These are phyloP conservation scores for Didymella pinodella DNA, from an alignment of 2,329 filamentous ascomycete genomes.

Conservation along the genomic window DNA sequence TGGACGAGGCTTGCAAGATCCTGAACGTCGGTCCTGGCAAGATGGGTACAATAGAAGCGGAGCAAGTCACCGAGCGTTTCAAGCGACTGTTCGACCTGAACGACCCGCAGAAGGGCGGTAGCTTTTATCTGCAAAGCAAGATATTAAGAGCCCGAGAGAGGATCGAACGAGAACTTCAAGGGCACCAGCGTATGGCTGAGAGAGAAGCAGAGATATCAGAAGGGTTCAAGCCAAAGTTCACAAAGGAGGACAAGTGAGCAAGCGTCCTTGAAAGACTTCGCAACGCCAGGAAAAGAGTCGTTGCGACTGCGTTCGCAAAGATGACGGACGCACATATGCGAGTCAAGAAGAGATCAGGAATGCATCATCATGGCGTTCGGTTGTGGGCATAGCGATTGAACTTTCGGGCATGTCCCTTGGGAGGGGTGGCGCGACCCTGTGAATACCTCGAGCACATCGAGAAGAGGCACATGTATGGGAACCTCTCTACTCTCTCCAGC, in stretches of 20 bases:
- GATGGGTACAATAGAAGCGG: constrained; percentile 77
- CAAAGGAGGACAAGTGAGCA: constrained; percentile 69
- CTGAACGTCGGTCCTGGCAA: constrained; percentile 92
- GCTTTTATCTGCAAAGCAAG: constrained; percentile 98
- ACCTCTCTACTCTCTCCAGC: constrained; percentile 30
- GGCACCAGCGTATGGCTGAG: constrained; percentile 73
- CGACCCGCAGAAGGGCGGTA: constrained; percentile 93
- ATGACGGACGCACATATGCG: neutral
- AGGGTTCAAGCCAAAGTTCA: constrained; percentile 94
- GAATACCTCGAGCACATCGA: constrained; percentile 7
- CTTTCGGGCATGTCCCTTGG: constrained; percentile 12
- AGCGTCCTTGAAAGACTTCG: neutral
- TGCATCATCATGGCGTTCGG: constrained; percentile 37
- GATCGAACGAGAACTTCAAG: constrained; percentile 84
- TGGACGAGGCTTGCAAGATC: constrained; percentile 97
- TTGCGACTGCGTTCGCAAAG: neutral
- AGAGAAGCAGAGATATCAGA: constrained; percentile 80
- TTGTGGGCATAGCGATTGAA: constrained; percentile 33
- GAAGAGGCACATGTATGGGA: constrained; percentile 3
- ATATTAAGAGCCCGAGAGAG: constrained; percentile 88
- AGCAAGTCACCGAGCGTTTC: constrained; percentile 83
- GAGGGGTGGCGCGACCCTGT: constrained; percentile 18
- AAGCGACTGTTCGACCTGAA: constrained; percentile 95
- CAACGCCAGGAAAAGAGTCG: neutral
- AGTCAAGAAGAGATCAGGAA: constrained; percentile 6